These are phyloP conservation scores for Colletotrichum zoysiae DNA, from an alignment of 2,329 filamentous ascomycete species.

Conservation along the genomic window DNA sequence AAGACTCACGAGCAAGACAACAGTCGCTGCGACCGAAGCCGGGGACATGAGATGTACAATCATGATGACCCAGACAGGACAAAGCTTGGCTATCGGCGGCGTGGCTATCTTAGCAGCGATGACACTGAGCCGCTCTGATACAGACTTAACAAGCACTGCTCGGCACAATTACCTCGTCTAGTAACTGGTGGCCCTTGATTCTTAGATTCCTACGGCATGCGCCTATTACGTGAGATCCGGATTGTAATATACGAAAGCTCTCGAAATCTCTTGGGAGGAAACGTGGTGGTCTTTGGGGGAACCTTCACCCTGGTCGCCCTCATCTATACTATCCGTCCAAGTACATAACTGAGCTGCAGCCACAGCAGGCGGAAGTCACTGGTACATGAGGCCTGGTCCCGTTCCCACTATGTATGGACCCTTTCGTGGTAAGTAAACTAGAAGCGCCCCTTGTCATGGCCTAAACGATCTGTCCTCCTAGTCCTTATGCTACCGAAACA, in stretches of 20 bases:
- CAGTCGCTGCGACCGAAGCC: not conserved
- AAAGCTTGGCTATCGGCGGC: not conserved
- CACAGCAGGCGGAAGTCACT: not conserved
- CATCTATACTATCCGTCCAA: no score
- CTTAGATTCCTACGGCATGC: not conserved
- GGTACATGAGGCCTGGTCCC: not conserved
- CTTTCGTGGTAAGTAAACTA: no score
- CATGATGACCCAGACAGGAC: not conserved
- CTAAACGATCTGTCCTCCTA: not conserved
- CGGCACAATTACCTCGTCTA: not conserved
- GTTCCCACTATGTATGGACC: no score
- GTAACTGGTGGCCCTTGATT: not conserved
- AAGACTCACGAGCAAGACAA: not conserved
- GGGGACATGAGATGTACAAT: not conserved
- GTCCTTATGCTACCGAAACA: not conserved
- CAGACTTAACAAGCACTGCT: not conserved
- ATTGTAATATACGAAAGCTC: not conserved
- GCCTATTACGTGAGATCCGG: not conserved
- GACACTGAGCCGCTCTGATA: not conserved
- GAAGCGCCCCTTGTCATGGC: not conserved
- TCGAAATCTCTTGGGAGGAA: not conserved
- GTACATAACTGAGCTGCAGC: no score
- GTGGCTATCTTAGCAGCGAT: not conserved
- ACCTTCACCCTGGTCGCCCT: no score
- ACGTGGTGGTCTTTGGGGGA: no score